These are phyloP conservation scores for Apiospora arundinis DNA, from an alignment of 2,329 filamentous ascomycete species.

Conservation along the genomic window DNA sequence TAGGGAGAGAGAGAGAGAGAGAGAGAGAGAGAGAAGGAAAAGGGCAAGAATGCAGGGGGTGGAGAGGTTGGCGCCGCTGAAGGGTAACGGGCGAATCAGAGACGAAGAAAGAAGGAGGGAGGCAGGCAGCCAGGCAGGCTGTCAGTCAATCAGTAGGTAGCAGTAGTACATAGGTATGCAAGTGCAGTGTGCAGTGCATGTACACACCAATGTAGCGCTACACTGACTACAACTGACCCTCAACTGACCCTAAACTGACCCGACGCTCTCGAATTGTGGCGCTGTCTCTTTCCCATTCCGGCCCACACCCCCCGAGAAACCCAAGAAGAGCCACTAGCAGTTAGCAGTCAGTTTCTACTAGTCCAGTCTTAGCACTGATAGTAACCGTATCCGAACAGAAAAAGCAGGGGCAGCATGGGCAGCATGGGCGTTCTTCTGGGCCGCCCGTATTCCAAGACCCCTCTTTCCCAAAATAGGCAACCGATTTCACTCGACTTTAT, in stretches of 20 bases:
- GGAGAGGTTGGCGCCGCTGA: no score
- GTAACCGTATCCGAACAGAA: not conserved
- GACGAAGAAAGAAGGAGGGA: no score
- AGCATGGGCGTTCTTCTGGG: not conserved
- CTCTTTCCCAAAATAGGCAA: constrained; percentile 18
- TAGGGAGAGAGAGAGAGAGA: no score
- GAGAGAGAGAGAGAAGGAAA: no score
- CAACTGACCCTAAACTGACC: not conserved
- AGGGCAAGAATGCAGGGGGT: no score
- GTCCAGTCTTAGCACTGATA: not conserved
- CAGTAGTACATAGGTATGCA: no score
- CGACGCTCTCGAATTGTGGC: constrained; percentile 13
- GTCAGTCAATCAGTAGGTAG: no score
- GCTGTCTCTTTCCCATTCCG: constrained; percentile 10
- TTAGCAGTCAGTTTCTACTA: not conserved
- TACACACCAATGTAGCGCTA: no score
- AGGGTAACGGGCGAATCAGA: no score
- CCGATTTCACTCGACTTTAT: not conserved
- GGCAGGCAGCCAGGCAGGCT: no score
- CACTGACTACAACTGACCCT: no score
- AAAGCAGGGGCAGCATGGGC: not conserved
- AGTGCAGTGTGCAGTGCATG: no score
- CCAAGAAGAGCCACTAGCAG: not conserved
- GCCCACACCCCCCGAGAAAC: not conserved
- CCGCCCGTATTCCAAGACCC: constrained; percentile 5